Evolutionary conservation across 2,329 filamentous ascomycete genomes (phyloP).

Genomic region (Penicillium digitatum): DNA sequence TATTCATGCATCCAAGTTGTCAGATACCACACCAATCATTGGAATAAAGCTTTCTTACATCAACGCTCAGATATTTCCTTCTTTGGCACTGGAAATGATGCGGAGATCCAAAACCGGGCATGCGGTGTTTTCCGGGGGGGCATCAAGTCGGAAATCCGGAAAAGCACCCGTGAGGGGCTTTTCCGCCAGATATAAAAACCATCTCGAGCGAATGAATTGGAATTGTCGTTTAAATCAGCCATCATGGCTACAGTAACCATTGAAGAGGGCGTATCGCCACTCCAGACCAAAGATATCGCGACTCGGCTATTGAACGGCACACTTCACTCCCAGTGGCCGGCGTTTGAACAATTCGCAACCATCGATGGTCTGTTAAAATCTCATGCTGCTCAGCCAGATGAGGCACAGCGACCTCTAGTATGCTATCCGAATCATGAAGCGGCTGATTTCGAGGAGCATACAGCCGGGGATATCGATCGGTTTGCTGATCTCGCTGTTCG

Average conservation of each 20-base stretch:
- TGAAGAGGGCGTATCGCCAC: slow-evolving; percentile 5
- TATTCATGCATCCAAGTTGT: background rate
- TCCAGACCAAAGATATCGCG: slow-evolving; percentile 17
- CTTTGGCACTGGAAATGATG: background rate
- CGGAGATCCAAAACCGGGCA: background rate
- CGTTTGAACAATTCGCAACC: slow-evolving; percentile 18
- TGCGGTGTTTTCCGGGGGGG: slow-evolving; percentile 2
- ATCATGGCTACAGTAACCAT: slow-evolving; percentile 10
- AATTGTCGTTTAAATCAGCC: background rate
- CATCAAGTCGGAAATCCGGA: slow-evolving; percentile 11
- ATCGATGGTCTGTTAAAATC: slow-evolving; percentile 21
- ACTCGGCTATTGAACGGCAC: slow-evolving; percentile 21
- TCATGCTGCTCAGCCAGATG: slow-evolving; percentile 18
- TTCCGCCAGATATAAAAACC: slow-evolving; percentile 7
- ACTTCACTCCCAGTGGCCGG: slow-evolving; percentile 20
- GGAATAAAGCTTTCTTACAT: fast-evolving
- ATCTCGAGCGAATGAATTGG: background rate
- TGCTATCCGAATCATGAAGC: slow-evolving; percentile 19
- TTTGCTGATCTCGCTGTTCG: slow-evolving; percentile 22
- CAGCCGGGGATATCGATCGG: slow-evolving; percentile 19
- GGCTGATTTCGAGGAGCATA: slow-evolving; percentile 23
- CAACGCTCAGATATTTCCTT: background rate
- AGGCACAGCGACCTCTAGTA: slow-evolving; percentile 14
- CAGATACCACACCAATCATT: background rate
- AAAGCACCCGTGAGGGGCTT: slow-evolving; percentile 6